These are phyloP conservation scores for Candida smagusa DNA, from an alignment of 1,139 yeast species.

Conservation along the genomic window DNA sequence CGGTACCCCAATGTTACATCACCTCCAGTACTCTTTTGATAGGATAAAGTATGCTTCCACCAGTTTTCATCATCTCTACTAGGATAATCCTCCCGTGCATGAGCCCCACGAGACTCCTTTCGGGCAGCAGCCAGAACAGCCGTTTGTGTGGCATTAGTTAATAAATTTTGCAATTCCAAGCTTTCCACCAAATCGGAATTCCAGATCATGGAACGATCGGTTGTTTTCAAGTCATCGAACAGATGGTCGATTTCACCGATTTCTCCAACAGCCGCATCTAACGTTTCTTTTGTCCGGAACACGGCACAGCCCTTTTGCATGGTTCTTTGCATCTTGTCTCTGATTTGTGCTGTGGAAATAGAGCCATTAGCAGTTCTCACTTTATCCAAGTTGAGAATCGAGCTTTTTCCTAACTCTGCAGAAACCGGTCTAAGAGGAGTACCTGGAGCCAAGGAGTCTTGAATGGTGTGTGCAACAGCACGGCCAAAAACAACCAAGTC, in stretches of 20 bases:
- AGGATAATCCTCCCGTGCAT: conserved; percentile 20
- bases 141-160: conserved; percentile 95
- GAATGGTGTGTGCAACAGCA: conserved; percentile 90
- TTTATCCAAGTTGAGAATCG: conserved; percentile 84
- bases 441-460: conserved; percentile 80
- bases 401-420: conserved; percentile 80
- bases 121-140: conserved; percentile 83
- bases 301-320: conserved; percentile 97
- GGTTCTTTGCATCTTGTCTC: conserved; percentile 86
- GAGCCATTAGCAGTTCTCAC: conserved; percentile 82
- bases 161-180: conserved; percentile 87
- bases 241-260: conserved; percentile 71
- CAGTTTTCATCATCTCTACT: conserved; percentile 19
- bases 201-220: conserved; percentile 98
- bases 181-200: conserved; percentile 94
- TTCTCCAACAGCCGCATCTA: conserved; percentile 84
- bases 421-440: conserved; percentile 72
- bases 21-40: conserved; percentile 15
- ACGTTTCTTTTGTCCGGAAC: conserved; percentile 85
- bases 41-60: conserved; percentile 21
- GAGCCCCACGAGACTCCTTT: conserved; percentile 21
- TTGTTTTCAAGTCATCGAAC: conserved; percentile 65
- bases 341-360: conserved; percentile 76
- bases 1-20: conserved; percentile 19
- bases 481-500: conserved; percentile 97